Conservation (phyloP, 2,329 filamentous ascomycete species). For the Helicocarpus griseus region DNA sequence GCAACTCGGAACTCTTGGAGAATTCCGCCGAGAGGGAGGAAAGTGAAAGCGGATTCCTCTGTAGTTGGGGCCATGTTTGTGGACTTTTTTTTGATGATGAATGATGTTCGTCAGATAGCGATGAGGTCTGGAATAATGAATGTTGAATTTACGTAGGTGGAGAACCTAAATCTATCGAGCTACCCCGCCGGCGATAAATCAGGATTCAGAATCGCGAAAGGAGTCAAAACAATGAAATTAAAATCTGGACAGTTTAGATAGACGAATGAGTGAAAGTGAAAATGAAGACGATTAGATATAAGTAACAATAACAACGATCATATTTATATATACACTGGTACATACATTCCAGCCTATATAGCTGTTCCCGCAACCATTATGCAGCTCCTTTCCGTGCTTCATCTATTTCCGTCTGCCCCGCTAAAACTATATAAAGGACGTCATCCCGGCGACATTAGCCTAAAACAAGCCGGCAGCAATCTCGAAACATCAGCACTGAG, state of each 20-base stretch:
- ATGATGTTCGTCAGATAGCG: neutral
- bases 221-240: too few relatives aligned
- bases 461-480: too few relatives aligned
- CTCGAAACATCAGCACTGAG: neutral
- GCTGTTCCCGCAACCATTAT: too few relatives aligned
- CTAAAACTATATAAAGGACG: neutral
- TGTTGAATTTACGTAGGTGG: neutral
- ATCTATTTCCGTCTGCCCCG: neutral
- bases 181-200: neutral
- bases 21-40: conserved; percentile 37
- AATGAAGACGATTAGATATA: too few relatives aligned
- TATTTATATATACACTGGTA: too few relatives aligned
- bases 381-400: neutral
- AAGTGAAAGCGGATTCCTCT: conserved; percentile 32
- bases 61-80: conserved; percentile 7
- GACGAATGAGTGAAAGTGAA: neutral
- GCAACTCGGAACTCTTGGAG: conserved; percentile 65
- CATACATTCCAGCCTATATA: too few relatives aligned
- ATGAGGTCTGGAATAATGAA: neutral
- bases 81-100: neutral
- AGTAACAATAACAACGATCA: too few relatives aligned
- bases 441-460: conserved; percentile 1
- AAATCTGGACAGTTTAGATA: too few relatives aligned
- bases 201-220: too few relatives aligned
- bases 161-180: too few relatives aligned